Evolutionary conservation across 495 filamentous ascomycete genomes (phyloP).

Genomic region (Neurospora tetrasperma): DNA sequence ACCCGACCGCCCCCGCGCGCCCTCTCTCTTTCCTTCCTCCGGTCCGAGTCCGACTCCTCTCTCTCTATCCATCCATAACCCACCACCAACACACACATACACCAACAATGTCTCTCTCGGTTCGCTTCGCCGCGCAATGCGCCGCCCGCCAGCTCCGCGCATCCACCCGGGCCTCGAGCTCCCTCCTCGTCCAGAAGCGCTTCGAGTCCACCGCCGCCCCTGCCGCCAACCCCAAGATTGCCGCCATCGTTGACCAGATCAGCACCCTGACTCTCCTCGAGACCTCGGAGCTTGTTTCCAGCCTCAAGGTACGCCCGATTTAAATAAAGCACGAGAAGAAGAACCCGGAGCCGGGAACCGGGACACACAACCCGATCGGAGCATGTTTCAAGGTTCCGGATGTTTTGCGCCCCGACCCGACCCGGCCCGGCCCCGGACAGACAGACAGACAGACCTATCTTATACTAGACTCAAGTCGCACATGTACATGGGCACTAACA

Average conservation of each 20-base stretch:
- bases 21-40: constrained; percentile 2
- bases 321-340: neutral
- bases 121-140: constrained; percentile 48
- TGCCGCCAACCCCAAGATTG: constrained; percentile 74
- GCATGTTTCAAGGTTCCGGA: neutral
- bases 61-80: neutral
- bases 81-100: neutral
- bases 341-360: neutral
- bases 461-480: neutral
- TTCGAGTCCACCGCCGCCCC: constrained; percentile 63
- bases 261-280: constrained; percentile 94
- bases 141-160: constrained; percentile 47
- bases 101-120: constrained; percentile 46
- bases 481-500: neutral
- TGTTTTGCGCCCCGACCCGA: neutral
- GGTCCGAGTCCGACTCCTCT: neutral
- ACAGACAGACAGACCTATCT: neutral
- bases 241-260: constrained; percentile 92
- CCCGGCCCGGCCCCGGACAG: neutral
- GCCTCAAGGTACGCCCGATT: constrained; percentile 57
- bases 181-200: constrained; percentile 33
- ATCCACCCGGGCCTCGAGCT: constrained; percentile 28
- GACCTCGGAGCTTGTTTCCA: constrained; percentile 88
- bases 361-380: neutral
- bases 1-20: constrained; percentile 7